phyloP scores from a whole-genome alignment of 306 rosid genomes.

The Echinosophora koreensis region DNA sequence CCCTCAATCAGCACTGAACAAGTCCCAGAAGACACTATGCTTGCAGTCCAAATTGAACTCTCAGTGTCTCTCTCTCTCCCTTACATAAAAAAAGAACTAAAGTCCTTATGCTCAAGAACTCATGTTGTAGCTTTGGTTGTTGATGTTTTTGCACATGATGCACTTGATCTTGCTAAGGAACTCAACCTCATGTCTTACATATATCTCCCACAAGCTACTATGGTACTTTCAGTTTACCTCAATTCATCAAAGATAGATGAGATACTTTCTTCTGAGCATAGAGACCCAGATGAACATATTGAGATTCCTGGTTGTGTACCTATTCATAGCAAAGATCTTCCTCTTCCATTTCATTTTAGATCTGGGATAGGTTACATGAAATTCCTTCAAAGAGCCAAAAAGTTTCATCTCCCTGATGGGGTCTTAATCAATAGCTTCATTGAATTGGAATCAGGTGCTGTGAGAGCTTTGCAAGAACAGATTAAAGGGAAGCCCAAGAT shows the following conservation, averaged over 20 bases:
- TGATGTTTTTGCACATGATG: conserved; percentile 43
- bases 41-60: conserved; percentile 45
- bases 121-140: conserved; percentile 48
- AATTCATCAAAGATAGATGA: conserved; percentile 37
- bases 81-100: conserved; percentile 26
- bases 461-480: conserved; percentile 4
- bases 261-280: conserved; percentile 41
- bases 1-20: neutral
- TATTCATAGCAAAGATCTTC: conserved; percentile 14
- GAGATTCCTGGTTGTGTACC: conserved; percentile 46
- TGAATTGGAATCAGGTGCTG: conserved; percentile 33
- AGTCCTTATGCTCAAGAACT: conserved; percentile 15
- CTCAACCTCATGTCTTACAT: conserved; percentile 42
- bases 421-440: conserved; percentile 40
- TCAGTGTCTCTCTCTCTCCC: conserved; percentile 39
- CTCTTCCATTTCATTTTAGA: conserved; percentile 24
- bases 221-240: conserved; percentile 40
- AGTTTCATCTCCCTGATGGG: conserved; percentile 34
- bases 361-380: conserved; percentile 12
- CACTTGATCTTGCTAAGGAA: conserved; percentile 47
- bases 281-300: conserved; percentile 33
- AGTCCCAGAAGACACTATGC: neutral
- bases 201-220: conserved; percentile 50
- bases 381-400: conserved; percentile 19
- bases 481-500: neutral